Percentiles rank a stretch among this genome's conserved stretches.
These are phyloP conservation scores for Neocatenulostroma microsporum DNA, from an alignment of 2,329 filamentous ascomycete species.

Conservation along the genomic window DNA sequence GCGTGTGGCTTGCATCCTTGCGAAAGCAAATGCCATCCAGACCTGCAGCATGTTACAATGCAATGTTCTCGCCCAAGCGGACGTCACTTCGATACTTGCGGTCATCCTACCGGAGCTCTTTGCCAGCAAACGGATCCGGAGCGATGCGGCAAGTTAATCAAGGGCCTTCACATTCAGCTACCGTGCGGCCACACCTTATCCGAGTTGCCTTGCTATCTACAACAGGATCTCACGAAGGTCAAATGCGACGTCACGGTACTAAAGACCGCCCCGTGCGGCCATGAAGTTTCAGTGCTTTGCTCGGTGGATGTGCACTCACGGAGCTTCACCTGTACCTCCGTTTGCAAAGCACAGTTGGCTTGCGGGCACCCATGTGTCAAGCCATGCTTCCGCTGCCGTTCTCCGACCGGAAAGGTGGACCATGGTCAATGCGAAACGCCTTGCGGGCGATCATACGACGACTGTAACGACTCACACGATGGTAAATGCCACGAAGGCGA, in stretches of 20 bases:
- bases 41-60: constrained; percentile 35
- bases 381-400: constrained; percentile 45
- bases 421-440: constrained; percentile 44
- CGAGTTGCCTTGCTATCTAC: constrained; percentile 18
- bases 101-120: constrained; percentile 32
- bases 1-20: constrained; percentile 42
- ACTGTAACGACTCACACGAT: constrained; percentile 56
- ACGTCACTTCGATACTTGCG: constrained; percentile 38
- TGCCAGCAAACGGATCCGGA: too few relatives aligned
- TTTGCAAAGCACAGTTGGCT: constrained; percentile 40
- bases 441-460: constrained; percentile 46
- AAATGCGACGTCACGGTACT: constrained; percentile 43
- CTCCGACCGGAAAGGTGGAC: constrained; percentile 27
- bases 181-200: constrained; percentile 22
- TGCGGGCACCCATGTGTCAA: constrained; percentile 60
- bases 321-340: constrained; percentile 41
- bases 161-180: constrained; percentile 21
- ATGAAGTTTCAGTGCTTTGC: constrained; percentile 47
- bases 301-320: constrained; percentile 35
- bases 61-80: constrained; percentile 30
- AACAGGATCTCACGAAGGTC: constrained; percentile 40
- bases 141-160: constrained; percentile 27
- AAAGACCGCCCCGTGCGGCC: constrained; percentile 49
- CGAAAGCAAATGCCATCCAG: constrained; percentile 38
- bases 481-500: too few relatives aligned